Percentiles rank a stretch among this genome's conserved stretches.
Conservation (phyloP, 148 eudicot species). For the Euryodendron excelsum region DNA sequence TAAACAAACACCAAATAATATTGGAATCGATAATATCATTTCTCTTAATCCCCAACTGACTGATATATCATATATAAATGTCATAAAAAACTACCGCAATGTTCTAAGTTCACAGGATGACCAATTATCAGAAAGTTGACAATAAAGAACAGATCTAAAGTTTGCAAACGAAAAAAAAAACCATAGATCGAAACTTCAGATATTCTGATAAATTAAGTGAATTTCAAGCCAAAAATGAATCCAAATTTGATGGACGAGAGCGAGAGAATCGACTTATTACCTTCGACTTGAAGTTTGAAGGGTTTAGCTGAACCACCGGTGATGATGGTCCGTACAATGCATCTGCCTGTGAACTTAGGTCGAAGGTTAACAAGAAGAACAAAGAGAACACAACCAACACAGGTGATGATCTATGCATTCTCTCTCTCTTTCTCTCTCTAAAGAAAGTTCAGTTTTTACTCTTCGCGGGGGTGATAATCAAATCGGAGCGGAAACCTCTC, state of each 20-base stretch:
- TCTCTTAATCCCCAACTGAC: too few relatives aligned
- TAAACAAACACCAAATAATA: background rate
- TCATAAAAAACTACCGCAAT: background rate
- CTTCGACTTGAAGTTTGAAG: constrained; percentile 88
- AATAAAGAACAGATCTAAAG: constrained; percentile 1
- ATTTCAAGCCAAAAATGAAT: background rate
- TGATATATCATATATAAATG: background rate
- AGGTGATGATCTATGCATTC: constrained; percentile 13
- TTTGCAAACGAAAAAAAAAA: background rate
- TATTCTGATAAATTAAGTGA: background rate
- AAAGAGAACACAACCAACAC: constrained; percentile 1
- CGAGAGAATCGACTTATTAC: constrained; percentile 25
- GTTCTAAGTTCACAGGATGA: background rate
- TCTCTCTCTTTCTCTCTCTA: constrained; percentile 18
- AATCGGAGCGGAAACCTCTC: constrained; percentile 13
- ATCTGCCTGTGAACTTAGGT: constrained; percentile 23
- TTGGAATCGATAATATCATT: background rate
- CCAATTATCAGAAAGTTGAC: background rate
- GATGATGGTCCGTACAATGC: constrained; percentile 80
- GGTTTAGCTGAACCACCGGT: constrained; percentile 80
- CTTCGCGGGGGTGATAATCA: background rate
- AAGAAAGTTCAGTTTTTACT: background rate
- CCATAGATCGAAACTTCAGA: background rate
- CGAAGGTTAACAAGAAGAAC: constrained; percentile 19
- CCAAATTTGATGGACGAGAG: too few relatives aligned